Base-by-base conservation (phyloP, 2,329 filamentous ascomycete species). In the Dryadomyces quercus-mongolicae region DNA sequence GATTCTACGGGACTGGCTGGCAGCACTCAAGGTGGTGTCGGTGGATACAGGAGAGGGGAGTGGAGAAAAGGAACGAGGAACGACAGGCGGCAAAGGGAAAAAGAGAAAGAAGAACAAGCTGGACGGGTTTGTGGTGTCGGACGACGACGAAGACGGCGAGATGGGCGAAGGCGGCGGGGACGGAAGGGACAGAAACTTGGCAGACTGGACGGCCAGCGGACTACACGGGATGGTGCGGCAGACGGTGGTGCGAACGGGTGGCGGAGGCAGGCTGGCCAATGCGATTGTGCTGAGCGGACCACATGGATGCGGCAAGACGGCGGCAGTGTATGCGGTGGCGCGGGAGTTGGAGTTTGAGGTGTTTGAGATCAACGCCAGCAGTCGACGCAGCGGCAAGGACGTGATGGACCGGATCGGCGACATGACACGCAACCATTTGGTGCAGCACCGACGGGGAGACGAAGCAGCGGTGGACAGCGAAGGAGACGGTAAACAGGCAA, bases 401-500 rank as follows among this genome's bases (percentile, higher is more conserved):
- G 83, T 98, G 49, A 67, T 95, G 38, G 93, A 98, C 62, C 88
- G 81, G 61, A 88, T 98, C 47, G 94, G 93, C 44, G 90, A 98
- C 68, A 97, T 98, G 92, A 93, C 90, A 4, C 84, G 85, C 57
- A 97, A 98, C 62, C 93, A 98, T 67, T 77, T 95, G 1, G 92
- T 98, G 20, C 74, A 75, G 53, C 74, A 71, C 50, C 49, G 38
- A 18, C 42, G 20, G 22, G 42, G 20, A 16, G 21, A 34, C 20
- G 22, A 18, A 2, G 31, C 18, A 5, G 54, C 51, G 5, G 48
- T 34, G 16, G 54, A 58, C 47, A 1, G 16, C 4, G n/a, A 25
- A 18, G 50, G 18, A 3, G 16, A 40, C 7, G 36, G 81, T 13
- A 84, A 86, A 59, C 89, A 94, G 67, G 82, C 84, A 49, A 91